These are phyloP conservation scores for Gnomoniopsis smithogilvyi DNA, from an alignment of 2,329 filamentous ascomycete genomes.

Conservation along the genomic window DNA sequence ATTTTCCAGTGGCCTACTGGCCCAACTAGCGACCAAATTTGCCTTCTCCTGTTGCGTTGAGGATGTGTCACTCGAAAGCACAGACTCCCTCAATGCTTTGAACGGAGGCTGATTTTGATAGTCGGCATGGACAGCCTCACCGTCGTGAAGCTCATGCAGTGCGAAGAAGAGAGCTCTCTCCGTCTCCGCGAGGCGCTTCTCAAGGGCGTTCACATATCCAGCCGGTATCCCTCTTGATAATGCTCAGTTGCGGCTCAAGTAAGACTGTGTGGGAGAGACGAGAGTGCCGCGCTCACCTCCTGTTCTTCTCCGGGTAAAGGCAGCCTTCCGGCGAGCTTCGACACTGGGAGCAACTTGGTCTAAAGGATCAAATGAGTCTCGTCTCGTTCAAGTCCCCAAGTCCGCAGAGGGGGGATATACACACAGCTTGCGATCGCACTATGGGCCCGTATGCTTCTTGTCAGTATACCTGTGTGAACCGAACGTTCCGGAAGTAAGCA, in stretches of 20 bases:
- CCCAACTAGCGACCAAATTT: conserved; percentile 3
- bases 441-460: not conserved
- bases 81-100: not conserved
- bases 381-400: not conserved
- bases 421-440: conserved; percentile 18
- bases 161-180: conserved; percentile 19
- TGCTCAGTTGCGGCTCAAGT: not conserved
- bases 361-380: not conserved
- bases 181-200: conserved; percentile 20
- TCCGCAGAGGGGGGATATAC: not conserved
- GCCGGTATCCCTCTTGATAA: conserved; percentile 18
- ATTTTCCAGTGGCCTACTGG: not conserved
- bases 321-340: conserved; percentile 1
- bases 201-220: conserved; percentile 19
- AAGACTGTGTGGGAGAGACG: not conserved
- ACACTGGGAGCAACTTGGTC: conserved; percentile 15
- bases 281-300: conserved; percentile 1
- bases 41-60: conserved; percentile 14
- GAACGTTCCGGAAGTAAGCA: conserved; percentile 4
- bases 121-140: conserved; percentile 26
- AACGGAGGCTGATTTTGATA: conserved; percentile 22
- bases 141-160: conserved; percentile 22
- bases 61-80: not conserved
- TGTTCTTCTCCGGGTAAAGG: conserved; percentile 9
- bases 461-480: not conserved